Evolutionary conservation across 768 basidiomycete genomes (phyloP).

Genomic region (Gyrodon lividus): DNA sequence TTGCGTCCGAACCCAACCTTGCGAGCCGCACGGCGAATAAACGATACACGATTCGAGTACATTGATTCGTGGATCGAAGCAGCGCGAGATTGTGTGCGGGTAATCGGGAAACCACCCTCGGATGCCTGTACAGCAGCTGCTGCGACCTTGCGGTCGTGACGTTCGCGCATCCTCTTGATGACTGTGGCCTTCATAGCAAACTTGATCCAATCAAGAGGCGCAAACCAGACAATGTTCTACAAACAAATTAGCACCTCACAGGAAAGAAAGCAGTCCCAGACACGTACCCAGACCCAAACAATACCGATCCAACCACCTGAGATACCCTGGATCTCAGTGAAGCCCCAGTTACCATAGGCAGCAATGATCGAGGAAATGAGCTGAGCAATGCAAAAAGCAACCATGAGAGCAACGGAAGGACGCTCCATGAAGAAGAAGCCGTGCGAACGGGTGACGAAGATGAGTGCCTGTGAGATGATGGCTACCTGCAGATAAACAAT

Average conservation of each 20-base stretch:
- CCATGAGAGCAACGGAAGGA: slow-evolving; percentile 83
- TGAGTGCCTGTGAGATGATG: slow-evolving; percentile 97
- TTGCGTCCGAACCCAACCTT: slow-evolving; percentile 87
- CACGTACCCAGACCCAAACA: slow-evolving; percentile 90
- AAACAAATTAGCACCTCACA: slow-evolving; percentile 13
- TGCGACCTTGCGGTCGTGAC: slow-evolving; percentile 44
- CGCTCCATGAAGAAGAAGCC: slow-evolving; percentile 97
- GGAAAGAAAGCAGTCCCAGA: not conserved
- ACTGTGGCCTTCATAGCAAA: slow-evolving; percentile 94
- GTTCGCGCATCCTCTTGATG: slow-evolving; percentile 79
- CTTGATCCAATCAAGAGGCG: slow-evolving; percentile 94
- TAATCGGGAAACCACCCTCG: slow-evolving; percentile 60
- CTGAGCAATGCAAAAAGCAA: slow-evolving; percentile 91
- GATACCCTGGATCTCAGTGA: slow-evolving; percentile 77
- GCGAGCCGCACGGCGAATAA: slow-evolving; percentile 84
- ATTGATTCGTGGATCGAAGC: slow-evolving; percentile 88
- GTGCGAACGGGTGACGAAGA: slow-evolving; percentile 94
- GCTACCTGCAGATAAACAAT: slow-evolving; percentile 96
- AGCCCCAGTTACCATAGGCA: slow-evolving; percentile 90
- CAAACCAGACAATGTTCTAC: slow-evolving; percentile 94
- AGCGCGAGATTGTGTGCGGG: slow-evolving; percentile 85
- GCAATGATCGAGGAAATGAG: slow-evolving; percentile 95
- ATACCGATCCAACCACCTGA: slow-evolving; percentile 97
- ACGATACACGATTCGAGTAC: slow-evolving; percentile 93
- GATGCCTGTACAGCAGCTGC: slow-evolving; percentile 37